Percentiles rank a stretch among this genome's conserved stretches.
Conservation (phyloP, 106 monocot genomes). For the Allium cepa region DNA sequence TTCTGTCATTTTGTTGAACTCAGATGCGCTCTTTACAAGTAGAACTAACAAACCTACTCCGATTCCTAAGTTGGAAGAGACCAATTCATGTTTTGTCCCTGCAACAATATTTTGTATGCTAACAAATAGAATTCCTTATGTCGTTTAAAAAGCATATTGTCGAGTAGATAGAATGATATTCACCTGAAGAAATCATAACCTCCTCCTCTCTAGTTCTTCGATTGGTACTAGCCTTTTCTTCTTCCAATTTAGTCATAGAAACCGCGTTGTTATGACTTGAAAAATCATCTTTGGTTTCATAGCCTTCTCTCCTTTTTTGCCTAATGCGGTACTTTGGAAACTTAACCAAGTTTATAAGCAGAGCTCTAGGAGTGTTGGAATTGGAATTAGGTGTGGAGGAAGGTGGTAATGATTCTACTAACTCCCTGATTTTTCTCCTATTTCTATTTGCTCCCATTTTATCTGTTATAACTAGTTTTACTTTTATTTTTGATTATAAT, state of each 20-base stretch:
- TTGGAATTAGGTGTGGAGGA: not conserved
- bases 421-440: conserved; percentile 9
- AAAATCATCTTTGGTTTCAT: not conserved
- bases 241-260: not conserved
- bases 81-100: conserved; percentile 21
- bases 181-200: not conserved
- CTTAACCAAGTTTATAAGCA: conserved; percentile 27
- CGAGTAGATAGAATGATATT: not conserved
- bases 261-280: not conserved
- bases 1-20: conserved; percentile 67
- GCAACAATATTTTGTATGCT: not conserved
- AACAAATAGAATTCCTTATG: not conserved
- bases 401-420: not conserved
- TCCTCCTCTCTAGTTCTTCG: not conserved
- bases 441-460: not conserved
- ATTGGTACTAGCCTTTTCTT: not conserved
- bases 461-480: not conserved
- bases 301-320: not conserved
- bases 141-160: not conserved
- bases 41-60: conserved; percentile 48
- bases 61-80: conserved; percentile 34
- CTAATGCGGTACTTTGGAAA: conserved; percentile 14
- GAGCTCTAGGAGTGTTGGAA: conserved; percentile 20
- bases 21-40: conserved; percentile 35
- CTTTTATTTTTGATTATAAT: no score